Evolutionary conservation across 192 early-diverging fungal species (phyloP).

Genomic region (Piromyces finnis): DNA sequence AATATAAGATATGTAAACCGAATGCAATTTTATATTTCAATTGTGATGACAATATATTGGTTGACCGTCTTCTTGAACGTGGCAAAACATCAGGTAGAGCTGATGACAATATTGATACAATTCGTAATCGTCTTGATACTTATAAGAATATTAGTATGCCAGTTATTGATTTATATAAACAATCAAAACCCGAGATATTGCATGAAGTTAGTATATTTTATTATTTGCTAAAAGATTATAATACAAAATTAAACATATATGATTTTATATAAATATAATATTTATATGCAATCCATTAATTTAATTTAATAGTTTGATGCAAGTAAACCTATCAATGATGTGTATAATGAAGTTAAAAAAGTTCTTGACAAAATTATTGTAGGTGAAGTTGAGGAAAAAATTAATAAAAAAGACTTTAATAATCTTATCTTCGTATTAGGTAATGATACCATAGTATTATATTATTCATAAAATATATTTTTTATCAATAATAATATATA

Average conservation of each 20-base stretch:
- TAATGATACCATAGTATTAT: too few relatives aligned
- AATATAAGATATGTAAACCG: background rate
- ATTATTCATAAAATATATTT: too few relatives aligned
- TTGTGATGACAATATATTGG: slow-evolving; percentile 1
- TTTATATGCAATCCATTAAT: too few relatives aligned
- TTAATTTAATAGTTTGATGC: background rate
- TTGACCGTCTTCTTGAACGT: slow-evolving; percentile 23
- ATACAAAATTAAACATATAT: too few relatives aligned
- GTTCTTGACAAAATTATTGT: background rate
- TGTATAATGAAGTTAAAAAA: background rate
- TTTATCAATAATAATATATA: too few relatives aligned
- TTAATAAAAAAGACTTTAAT: background rate
- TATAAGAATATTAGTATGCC: background rate
- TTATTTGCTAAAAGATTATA: too few relatives aligned
- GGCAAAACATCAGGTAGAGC: slow-evolving; percentile 28
- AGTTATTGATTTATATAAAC: background rate
- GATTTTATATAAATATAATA: too few relatives aligned
- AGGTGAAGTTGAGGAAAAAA: background rate
- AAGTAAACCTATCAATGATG: background rate
- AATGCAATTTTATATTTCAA: background rate
- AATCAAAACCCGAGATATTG: background rate
- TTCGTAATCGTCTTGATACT: slow-evolving; percentile 1
- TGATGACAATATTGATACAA: slow-evolving; percentile 38
- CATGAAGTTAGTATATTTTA: background rate
- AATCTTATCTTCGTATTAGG: background rate